Percentiles rank a stretch among this genome's conserved stretches.
Evolutionary conservation across 345 rosid species (phyloP).

Genomic region (Xanthoceras sorbifolium): DNA sequence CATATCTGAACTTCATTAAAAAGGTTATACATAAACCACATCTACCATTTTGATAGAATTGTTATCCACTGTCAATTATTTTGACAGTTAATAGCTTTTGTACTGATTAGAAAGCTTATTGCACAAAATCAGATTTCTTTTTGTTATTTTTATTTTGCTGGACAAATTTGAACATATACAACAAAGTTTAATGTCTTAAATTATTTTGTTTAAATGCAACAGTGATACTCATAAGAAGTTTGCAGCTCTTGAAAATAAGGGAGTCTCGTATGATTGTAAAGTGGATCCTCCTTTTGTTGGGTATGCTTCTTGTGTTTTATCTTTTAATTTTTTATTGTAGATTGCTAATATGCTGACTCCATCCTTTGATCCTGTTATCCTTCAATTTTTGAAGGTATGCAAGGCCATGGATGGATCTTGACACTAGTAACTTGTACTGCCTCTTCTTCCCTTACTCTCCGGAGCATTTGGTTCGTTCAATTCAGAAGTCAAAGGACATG

Average conservation of each 20-base stretch:
- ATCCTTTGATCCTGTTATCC: slow-evolving; percentile 13
- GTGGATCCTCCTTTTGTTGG: slow-evolving; percentile 84
- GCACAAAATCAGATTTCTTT: not conserved
- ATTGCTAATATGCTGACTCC: not conserved
- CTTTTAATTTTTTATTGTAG: not conserved
- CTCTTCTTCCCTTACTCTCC: slow-evolving; percentile 91
- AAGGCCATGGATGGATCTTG: slow-evolving; percentile 72
- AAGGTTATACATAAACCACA: not conserved
- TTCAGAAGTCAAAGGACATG: slow-evolving; percentile 50
- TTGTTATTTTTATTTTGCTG: not conserved
- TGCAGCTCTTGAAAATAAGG: slow-evolving; percentile 39
- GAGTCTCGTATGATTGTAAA: slow-evolving; percentile 53
- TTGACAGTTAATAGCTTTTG: not conserved
- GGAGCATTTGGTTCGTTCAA: slow-evolving; percentile 73
- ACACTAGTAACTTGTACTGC: slow-evolving; percentile 56
- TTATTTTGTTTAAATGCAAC: slow-evolving; percentile 28
- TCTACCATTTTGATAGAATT: not conserved
- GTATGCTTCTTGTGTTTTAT: slow-evolving; percentile 46
- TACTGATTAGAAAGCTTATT: not conserved
- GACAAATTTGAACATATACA: not conserved
- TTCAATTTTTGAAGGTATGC: slow-evolving; percentile 59
- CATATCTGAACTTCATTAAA: not conserved
- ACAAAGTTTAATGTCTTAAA: slow-evolving; percentile 1
- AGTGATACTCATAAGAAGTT: slow-evolving; percentile 40
- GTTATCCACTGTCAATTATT: not conserved